phyloP scores from a whole-genome alignment of 768 basidiomycete genomes.

The Pisolithus sp. region DNA sequence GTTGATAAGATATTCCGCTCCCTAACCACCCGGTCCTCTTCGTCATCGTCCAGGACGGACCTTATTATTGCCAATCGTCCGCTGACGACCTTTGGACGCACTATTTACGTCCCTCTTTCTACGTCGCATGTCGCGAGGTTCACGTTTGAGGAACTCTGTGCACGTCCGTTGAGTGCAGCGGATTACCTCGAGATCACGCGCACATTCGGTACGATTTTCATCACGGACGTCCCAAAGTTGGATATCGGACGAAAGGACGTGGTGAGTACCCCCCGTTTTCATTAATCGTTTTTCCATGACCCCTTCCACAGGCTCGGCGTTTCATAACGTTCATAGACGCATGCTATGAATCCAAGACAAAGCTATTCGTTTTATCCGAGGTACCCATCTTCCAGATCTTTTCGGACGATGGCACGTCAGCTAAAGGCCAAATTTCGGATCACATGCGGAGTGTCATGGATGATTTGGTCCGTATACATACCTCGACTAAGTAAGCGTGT shows the following conservation, averaged over 20 bases:
- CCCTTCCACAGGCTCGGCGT: slow-evolving; percentile 62
- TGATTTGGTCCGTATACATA: slow-evolving; percentile 62
- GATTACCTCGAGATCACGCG: slow-evolving; percentile 94
- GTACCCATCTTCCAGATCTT: slow-evolving; percentile 90
- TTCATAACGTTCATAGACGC: slow-evolving; percentile 99
- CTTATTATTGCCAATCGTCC: slow-evolving; percentile 54
- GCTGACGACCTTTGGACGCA: slow-evolving; percentile 88
- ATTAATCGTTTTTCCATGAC: neutral
- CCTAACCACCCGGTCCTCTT: slow-evolving; percentile 46
- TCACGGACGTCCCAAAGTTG: slow-evolving; percentile 86
- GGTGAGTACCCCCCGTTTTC: slow-evolving; percentile 34
- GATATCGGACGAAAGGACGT: slow-evolving; percentile 81
- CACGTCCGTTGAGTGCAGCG: slow-evolving; percentile 83
- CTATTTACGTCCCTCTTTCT: slow-evolving; percentile 71
- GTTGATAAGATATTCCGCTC: slow-evolving; percentile 81
- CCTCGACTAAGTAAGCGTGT: neutral
- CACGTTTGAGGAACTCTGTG: slow-evolving; percentile 80
- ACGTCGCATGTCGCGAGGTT: slow-evolving; percentile 79
- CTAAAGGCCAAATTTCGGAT: slow-evolving; percentile 50
- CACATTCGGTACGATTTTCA: slow-evolving; percentile 81
- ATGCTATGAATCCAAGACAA: slow-evolving; percentile 93
- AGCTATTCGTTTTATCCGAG: slow-evolving; percentile 87
- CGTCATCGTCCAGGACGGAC: slow-evolving; percentile 30
- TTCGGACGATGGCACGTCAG: slow-evolving; percentile 52
- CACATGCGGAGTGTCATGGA: slow-evolving; percentile 95